These are phyloP conservation scores for Termitomyces sp. DNA, from an alignment of 1,284 basidiomycete species.

Conservation along the genomic window DNA sequence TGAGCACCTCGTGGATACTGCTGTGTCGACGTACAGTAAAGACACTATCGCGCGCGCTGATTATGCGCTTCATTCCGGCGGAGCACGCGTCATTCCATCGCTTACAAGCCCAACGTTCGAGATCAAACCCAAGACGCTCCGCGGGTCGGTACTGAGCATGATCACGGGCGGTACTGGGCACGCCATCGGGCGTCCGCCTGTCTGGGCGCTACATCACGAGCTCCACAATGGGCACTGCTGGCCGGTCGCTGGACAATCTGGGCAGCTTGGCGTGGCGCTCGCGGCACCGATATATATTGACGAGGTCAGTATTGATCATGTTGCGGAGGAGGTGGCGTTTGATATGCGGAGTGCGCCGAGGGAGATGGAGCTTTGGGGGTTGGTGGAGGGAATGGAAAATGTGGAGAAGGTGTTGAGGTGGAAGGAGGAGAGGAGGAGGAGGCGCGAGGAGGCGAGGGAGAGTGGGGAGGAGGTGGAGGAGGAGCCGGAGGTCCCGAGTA, in stretches of 20 bases:
- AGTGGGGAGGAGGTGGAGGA: slow-evolving; percentile 28
- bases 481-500: slow-evolving; percentile 42
- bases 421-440: slow-evolving; percentile 35
- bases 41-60: slow-evolving; percentile 81
- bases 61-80: slow-evolving; percentile 81
- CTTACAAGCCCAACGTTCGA: slow-evolving; percentile 78
- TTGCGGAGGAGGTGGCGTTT: slow-evolving; percentile 71
- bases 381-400: slow-evolving; percentile 76
- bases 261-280: slow-evolving; percentile 80
- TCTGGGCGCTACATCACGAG: slow-evolving; percentile 82
- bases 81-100: slow-evolving; percentile 75
- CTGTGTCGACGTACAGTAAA: slow-evolving; percentile 54
- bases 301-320: slow-evolving; percentile 87
- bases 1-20: slow-evolving; percentile 66
- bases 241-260: slow-evolving; percentile 79
- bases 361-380: slow-evolving; percentile 85
- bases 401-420: slow-evolving; percentile 51
- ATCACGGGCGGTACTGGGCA: slow-evolving; percentile 52
- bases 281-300: slow-evolving; percentile 64
- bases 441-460: slow-evolving; percentile 33
- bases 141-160: slow-evolving; percentile 42
- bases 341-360: slow-evolving; percentile 79
- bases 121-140: slow-evolving; percentile 44
- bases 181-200: slow-evolving; percentile 73
- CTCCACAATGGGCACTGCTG: slow-evolving; percentile 84